phyloP scores from a whole-genome alignment of 148 eudicot genomes.

The Limonium bicolor region DNA sequence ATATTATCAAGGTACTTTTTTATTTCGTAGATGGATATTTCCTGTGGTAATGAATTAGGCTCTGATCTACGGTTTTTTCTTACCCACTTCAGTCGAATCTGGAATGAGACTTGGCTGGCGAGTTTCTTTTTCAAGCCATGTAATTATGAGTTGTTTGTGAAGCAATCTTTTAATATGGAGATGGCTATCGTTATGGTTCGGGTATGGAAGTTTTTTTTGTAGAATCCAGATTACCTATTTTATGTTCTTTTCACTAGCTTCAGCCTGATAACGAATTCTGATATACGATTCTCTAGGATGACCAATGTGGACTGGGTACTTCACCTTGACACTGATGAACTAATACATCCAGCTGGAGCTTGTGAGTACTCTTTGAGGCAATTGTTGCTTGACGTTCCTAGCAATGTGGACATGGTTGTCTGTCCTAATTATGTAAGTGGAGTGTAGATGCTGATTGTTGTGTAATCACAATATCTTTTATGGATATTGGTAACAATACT shows the following conservation, averaged over 20 bases:
- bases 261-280: too few relatives aligned
- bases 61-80: too few relatives aligned
- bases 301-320: constrained; percentile 86
- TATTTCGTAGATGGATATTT: too few relatives aligned
- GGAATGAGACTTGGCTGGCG: constrained; percentile 68
- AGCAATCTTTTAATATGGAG: constrained; percentile 84
- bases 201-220: too few relatives aligned
- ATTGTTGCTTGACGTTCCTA: constrained; percentile 36
- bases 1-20: too few relatives aligned
- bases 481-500: too few relatives aligned
- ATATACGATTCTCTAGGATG: too few relatives aligned
- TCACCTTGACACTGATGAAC: constrained; percentile 86
- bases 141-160: constrained; percentile 70
- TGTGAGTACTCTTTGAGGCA: constrained; percentile 43
- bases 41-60: too few relatives aligned
- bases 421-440: constrained; percentile 59
- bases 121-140: constrained; percentile 73
- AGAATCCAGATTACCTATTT: too few relatives aligned
- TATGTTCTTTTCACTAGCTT: too few relatives aligned
- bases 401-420: constrained; percentile 42
- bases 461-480: too few relatives aligned
- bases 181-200: constrained; percentile 71
- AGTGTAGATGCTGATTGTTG: too few relatives aligned
- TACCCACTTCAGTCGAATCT: constrained; percentile 62
- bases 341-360: constrained; percentile 68